These are phyloP conservation scores for Wickerhamiella vanderwaltii DNA, from an alignment of 805 yeast species.

Conservation along the genomic window DNA sequence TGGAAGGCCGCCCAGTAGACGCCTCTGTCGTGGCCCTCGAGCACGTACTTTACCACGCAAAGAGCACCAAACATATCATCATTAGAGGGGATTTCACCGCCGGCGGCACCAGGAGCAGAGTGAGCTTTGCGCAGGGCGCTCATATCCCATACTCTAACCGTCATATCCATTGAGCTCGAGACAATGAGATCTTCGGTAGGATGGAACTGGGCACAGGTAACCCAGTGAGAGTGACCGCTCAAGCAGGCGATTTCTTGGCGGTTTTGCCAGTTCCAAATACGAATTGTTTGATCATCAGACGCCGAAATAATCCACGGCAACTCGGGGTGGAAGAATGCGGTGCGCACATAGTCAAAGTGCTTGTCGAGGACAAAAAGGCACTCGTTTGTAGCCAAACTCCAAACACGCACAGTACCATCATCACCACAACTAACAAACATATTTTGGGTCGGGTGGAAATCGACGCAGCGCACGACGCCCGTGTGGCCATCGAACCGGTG, in stretches of 20 bases:
- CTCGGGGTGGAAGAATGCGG: constrained; percentile 88
- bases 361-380: constrained; percentile 86
- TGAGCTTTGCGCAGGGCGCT: constrained; percentile 89
- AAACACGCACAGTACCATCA: constrained; percentile 86
- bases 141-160: constrained; percentile 99
- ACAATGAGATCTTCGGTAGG: constrained; percentile 90
- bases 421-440: constrained; percentile 96
- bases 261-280: constrained; percentile 99
- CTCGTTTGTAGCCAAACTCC: constrained; percentile 87
- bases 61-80: constrained; percentile 82
- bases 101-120: constrained; percentile 58
- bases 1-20: constrained; percentile 98
- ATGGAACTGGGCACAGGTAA: constrained; percentile 96
- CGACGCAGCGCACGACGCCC: constrained; percentile 93
- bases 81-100: constrained; percentile 6
- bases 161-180: constrained; percentile 91
- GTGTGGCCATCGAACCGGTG: constrained; percentile 97
- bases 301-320: constrained; percentile 95
- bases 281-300: constrained; percentile 95
- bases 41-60: constrained; percentile 86
- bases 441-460: constrained; percentile 97
- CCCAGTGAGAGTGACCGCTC: constrained; percentile 97
- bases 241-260: constrained; percentile 93
- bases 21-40: constrained; percentile 97
- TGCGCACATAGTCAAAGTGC: constrained; percentile 89